Evolutionary conservation across 139 green algal species (phyloP).

Genomic region (Monoraphidium neglectum): DNA sequence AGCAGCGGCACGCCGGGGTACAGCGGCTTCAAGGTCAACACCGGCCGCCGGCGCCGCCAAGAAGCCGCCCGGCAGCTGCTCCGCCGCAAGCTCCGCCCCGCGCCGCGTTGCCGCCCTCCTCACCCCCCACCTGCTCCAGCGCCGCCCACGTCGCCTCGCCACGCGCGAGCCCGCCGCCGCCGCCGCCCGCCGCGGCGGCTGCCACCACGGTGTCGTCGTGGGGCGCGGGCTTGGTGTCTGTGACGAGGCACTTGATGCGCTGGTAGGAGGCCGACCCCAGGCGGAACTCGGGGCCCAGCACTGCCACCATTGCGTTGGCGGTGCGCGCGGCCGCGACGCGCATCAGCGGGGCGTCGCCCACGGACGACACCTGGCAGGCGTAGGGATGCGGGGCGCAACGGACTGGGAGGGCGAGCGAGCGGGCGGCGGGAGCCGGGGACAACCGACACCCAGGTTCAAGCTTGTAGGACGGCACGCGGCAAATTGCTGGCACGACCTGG

Average conservation of each 20-base stretch:
- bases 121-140: constrained; percentile 28
- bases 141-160: constrained; percentile 12
- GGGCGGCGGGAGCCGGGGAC: not conserved
- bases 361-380: constrained; percentile 47
- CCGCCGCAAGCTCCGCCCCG: no score
- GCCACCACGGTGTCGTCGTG: not conserved
- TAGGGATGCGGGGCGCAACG: no score
- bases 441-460: not conserved
- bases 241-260: constrained; percentile 58
- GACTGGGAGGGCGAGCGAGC: not conserved
- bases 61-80: no score
- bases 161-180: not conserved
- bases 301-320: constrained; percentile 87
- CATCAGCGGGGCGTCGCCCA: constrained; percentile 52
- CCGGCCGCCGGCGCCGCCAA: no score
- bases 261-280: constrained; percentile 69
- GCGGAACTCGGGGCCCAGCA: constrained; percentile 86
- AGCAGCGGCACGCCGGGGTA: no score
- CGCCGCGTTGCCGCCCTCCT: no score
- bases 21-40: no score
- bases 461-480: not conserved
- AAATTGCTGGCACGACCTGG: not conserved
- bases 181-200: not conserved
- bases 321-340: constrained; percentile 73
- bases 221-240: constrained; percentile 23